phyloP scores from a whole-genome alignment of 2,329 filamentous ascomycete genomes.

The Fusarium zealandicum region DNA sequence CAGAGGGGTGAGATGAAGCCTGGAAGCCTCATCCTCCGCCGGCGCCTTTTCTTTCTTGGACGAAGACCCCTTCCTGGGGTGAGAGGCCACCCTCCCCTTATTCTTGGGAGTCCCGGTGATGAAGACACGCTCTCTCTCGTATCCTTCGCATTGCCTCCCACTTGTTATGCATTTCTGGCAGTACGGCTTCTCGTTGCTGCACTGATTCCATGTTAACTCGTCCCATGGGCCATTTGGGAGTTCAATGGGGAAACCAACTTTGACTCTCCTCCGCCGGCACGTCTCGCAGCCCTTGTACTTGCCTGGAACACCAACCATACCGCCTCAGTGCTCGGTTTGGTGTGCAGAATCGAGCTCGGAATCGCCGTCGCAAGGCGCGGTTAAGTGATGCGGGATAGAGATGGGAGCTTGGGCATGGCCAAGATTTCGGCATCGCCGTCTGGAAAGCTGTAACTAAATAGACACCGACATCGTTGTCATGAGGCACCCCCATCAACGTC shows the following conservation, averaged over 20 bases:
- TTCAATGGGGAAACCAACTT: constrained; percentile 50
- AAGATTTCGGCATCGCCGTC: constrained; percentile 19
- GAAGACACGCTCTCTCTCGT: constrained; percentile 68
- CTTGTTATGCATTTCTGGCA: constrained; percentile 67
- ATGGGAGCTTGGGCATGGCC: constrained; percentile 1
- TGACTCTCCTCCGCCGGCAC: constrained; percentile 65
- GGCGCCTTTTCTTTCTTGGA: constrained; percentile 46
- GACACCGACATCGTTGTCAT: constrained; percentile 16
- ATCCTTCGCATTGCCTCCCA: constrained; percentile 66
- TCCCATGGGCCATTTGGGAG: not conserved
- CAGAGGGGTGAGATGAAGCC: constrained; percentile 44
- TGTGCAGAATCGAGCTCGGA: not conserved
- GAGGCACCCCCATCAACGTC: constrained; percentile 29
- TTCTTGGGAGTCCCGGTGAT: constrained; percentile 65
- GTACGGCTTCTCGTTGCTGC: constrained; percentile 66
- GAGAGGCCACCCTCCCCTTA: constrained; percentile 63
- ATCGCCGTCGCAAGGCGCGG: not conserved
- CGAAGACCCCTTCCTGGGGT: constrained; percentile 54
- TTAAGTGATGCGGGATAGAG: constrained; percentile 3
- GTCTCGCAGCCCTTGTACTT: constrained; percentile 72
- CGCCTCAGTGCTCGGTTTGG: constrained; percentile 27
- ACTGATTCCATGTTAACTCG: constrained; percentile 50
- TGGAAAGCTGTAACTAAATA: constrained; percentile 34
- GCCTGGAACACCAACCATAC: constrained; percentile 68
- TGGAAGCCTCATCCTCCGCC: constrained; percentile 30